Evolutionary conservation across 805 yeast genomes (phyloP), one percentile per base, ranked within the genome.

Genomic region (Lachancea cidri): DNA sequence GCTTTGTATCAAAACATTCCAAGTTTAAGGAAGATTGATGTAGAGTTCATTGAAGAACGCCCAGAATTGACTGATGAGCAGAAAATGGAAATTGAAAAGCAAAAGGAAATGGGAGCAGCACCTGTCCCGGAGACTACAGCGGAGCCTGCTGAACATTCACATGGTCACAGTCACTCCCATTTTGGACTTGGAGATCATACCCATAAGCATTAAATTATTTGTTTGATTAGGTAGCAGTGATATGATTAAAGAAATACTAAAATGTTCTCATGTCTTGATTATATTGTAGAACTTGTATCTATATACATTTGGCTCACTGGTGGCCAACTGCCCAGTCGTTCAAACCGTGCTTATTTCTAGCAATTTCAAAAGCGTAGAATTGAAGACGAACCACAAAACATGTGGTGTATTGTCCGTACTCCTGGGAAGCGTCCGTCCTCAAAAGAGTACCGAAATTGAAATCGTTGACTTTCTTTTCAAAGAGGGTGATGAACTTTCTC

Each of bases 371-470:
- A 42, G 96, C 96, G 56, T 89, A 85, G 62, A 93, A 93, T 68
- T 93, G 98, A 60, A 91, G 78, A 69, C 98, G 81, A 44, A 91
- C 93, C 8, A 73, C 96, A 54, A 93, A 91, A 39, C 88, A 84
- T 35, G 98, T 86, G 44, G 83, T 79, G 35, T 79, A 77, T 67
- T 91, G 86, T 36, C 77, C 76, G 65, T 93, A 93, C 64, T 86
- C 96, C 22, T 72, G 81, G 35, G 67, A 62, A 29, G 84, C 63
- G 49, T 77, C 79, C n/a, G 77, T 67, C 72, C 99, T 82, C 55
- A 93, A 70, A 52, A 93, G 71, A 14, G 98, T 89, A 48, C 99
- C 99, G 62, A 93, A 93, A 68, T 93, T 93, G 70, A 76, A 93
- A 66, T 93, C 98, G 47, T 84, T 93, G 44, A 93, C 74, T 41